phyloP scores from a whole-genome alignment of 2,329 filamentous ascomycete genomes.

The Sporothrix mexicana region DNA sequence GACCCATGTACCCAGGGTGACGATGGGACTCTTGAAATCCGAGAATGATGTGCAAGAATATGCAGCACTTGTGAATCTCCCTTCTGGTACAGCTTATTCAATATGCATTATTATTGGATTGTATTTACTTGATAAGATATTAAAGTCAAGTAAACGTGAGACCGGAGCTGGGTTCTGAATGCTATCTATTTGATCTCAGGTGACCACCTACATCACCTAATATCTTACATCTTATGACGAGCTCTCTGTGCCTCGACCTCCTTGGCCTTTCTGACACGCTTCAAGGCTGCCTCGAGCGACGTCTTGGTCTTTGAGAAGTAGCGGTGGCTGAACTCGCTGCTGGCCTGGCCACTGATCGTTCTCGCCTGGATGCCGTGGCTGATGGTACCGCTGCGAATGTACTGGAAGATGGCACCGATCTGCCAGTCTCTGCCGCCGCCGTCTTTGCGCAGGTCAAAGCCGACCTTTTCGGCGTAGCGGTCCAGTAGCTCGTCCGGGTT shows the following conservation, averaged over 20 bases:
- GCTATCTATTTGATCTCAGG: too few relatives aligned
- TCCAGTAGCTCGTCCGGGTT: not conserved
- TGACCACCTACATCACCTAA: too few relatives aligned
- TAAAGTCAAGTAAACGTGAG: too few relatives aligned
- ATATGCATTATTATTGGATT: too few relatives aligned
- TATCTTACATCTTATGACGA: not conserved
- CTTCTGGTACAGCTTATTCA: too few relatives aligned
- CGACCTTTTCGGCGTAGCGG: not conserved
- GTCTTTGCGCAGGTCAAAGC: not conserved
- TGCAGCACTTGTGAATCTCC: too few relatives aligned
- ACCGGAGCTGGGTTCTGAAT: too few relatives aligned
- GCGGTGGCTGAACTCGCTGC: not conserved
- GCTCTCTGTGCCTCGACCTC: not conserved
- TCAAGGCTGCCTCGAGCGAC: not conserved
- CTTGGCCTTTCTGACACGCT: not conserved
- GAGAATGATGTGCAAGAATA: too few relatives aligned
- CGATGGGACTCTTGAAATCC: too few relatives aligned
- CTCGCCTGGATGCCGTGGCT: conserved; percentile 4
- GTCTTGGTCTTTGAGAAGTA: conserved; percentile 4
- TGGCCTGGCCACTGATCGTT: not conserved
- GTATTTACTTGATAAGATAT: too few relatives aligned
- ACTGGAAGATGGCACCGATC: not conserved
- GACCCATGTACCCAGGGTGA: too few relatives aligned
- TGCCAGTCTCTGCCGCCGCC: not conserved
- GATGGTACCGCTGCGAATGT: not conserved